Conservation (phyloP, 176 grass and related monocot species). For the Eragrostis curvula region DNA sequence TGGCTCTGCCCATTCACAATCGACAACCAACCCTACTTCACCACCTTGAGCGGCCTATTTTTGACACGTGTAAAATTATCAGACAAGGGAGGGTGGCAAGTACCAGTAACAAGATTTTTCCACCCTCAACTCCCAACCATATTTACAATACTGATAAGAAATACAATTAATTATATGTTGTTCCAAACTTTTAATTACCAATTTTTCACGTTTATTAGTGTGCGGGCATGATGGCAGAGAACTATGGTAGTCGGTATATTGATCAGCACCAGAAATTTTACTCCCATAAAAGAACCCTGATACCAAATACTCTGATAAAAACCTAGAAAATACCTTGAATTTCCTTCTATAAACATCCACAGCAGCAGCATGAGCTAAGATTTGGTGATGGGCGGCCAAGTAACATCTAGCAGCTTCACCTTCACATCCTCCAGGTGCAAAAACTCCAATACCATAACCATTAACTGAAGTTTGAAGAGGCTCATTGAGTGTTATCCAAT, state of each 20-base stretch:
- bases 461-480: constrained; percentile 95
- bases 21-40: constrained; percentile 82
- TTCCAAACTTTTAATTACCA: constrained; percentile 5
- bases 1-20: constrained; percentile 98
- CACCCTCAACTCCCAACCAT: not conserved
- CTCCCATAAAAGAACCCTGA: not conserved
- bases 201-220: not conserved
- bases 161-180: not conserved
- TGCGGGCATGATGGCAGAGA: not conserved
- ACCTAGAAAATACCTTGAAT: constrained; percentile 66
- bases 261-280: not conserved
- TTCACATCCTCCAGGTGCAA: constrained; percentile 81
- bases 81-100: constrained; percentile 21
- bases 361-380: constrained; percentile 92
- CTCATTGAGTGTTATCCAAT: constrained; percentile 97
- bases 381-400: constrained; percentile 86
- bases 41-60: constrained; percentile 86
- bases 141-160: not conserved
- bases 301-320: constrained; percentile 1
- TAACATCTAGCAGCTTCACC: constrained; percentile 59
- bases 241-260: not conserved
- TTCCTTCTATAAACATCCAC: constrained; percentile 86
- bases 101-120: not conserved
- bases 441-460: constrained; percentile 82
- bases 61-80: constrained; percentile 41